Evolutionary conservation across 805 yeast genomes (phyloP).

Genomic region (Wickerhamomyces xylosicus): DNA sequence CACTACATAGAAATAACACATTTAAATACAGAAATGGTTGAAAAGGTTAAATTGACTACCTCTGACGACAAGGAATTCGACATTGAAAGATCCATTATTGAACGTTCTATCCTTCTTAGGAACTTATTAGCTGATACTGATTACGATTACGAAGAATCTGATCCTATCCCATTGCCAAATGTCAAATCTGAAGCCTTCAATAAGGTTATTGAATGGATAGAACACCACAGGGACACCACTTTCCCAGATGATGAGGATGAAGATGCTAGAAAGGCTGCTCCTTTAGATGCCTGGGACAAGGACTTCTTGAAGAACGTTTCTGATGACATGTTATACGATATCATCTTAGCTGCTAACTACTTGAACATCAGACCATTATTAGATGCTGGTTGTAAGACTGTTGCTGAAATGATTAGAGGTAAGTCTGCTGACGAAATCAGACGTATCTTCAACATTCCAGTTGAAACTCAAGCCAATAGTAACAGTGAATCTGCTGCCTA

Average conservation of each 20-base stretch:
- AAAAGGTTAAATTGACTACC: constrained; percentile 20
- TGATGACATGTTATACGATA: constrained; percentile 80
- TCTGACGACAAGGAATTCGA: constrained; percentile 75
- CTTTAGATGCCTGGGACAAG: constrained; percentile 93
- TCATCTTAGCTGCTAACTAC: constrained; percentile 73
- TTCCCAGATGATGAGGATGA: constrained; percentile 78
- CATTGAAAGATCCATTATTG: constrained; percentile 76
- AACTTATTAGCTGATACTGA: constrained; percentile 75
- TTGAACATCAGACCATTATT: constrained; percentile 64
- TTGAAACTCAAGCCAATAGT: no score
- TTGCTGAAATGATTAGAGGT: constrained; percentile 77
- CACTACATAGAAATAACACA: no score
- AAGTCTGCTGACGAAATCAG: constrained; percentile 74
- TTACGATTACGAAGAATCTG: constrained; percentile 39
- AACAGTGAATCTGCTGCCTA: no score
- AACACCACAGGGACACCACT: constrained; percentile 76
- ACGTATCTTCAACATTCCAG: constrained; percentile 68
- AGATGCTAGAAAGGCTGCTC: constrained; percentile 79
- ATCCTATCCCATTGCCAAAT: constrained; percentile 57
- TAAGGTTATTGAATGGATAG: constrained; percentile 92
- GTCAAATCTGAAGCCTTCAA: constrained; percentile 80
- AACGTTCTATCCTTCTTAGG: constrained; percentile 37
- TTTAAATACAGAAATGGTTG: no score
- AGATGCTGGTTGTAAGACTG: constrained; percentile 73
- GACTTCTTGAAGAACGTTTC: constrained; percentile 83